phyloP scores from a whole-genome alignment of 495 filamentous ascomycete species.

The Lasiosphaeris hirsuta region DNA sequence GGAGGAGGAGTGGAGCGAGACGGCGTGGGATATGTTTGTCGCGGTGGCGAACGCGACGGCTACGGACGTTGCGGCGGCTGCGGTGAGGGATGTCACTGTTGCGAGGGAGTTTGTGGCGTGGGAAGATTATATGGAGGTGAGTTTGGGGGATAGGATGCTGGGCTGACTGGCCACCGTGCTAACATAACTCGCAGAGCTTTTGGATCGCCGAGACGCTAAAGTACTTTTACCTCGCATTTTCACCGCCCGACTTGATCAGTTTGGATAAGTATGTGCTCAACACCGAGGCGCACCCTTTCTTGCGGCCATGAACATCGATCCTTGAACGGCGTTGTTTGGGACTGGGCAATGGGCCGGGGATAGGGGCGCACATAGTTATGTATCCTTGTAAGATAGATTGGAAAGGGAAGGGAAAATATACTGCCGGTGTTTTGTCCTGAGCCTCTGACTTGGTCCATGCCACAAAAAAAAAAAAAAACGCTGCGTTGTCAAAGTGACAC shows the following conservation, averaged over 20 bases:
- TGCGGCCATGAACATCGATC: background rate
- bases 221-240: slow-evolving; percentile 23
- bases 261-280: slow-evolving; percentile 76
- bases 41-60: slow-evolving; percentile 41
- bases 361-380: too few relatives aligned
- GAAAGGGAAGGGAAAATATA: too few relatives aligned
- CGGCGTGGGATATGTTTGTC: slow-evolving; percentile 60
- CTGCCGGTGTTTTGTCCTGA: too few relatives aligned
- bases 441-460: too few relatives aligned
- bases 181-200: slow-evolving; percentile 37
- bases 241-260: slow-evolving; percentile 61
- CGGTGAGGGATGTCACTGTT: slow-evolving; percentile 41
- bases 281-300: slow-evolving; percentile 76
- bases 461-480: too few relatives aligned
- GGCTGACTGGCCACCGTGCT: background rate
- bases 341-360: too few relatives aligned
- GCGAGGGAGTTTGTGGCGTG: slow-evolving; percentile 17
- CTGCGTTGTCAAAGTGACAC: too few relatives aligned
- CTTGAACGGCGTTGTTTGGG: too few relatives aligned
- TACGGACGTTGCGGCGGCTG: slow-evolving; percentile 46
- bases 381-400: too few relatives aligned
- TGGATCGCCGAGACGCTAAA: slow-evolving; percentile 47
- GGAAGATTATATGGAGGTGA: slow-evolving; percentile 44
- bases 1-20: slow-evolving; percentile 46
- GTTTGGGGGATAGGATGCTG: background rate